Evolutionary conservation across 108 stramenopile genomes (phyloP).

Genomic region (Fragilaria crotonensis): DNA sequence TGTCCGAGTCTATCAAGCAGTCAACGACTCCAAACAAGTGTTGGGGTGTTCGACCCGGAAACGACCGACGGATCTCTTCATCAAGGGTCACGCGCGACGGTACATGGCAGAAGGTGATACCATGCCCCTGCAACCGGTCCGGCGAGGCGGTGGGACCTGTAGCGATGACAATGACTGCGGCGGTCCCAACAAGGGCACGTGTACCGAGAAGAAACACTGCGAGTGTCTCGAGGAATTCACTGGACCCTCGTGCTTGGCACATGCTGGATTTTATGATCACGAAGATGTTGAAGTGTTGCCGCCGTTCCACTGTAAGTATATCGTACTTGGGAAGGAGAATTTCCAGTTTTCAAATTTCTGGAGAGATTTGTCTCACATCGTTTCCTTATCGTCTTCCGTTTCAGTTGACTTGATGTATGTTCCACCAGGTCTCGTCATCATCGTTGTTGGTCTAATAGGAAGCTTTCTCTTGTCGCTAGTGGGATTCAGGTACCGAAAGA

Average conservation of each 20-base stretch:
- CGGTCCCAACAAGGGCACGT: constrained; percentile 40
- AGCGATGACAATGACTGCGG: constrained; percentile 40
- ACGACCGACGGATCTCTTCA: constrained; percentile 75
- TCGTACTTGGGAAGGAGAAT: neutral
- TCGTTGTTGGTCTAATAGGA: constrained; percentile 7
- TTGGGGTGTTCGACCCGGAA: constrained; percentile 77
- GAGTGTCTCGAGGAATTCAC: constrained; percentile 48
- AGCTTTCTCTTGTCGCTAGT: too few species aligned
- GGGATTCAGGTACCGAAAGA: too few species aligned
- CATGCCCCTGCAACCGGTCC: constrained; percentile 46
- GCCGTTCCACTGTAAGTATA: neutral
- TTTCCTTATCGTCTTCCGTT: neutral
- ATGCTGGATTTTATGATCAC: constrained; percentile 53
- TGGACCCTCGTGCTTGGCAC: constrained; percentile 65
- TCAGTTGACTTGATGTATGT: neutral
- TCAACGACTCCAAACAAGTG: constrained; percentile 59
- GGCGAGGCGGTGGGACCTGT: constrained; percentile 59
- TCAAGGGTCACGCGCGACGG: constrained; percentile 72
- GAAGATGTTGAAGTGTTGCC: neutral
- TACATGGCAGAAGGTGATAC: constrained; percentile 70
- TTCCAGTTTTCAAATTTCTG: neutral
- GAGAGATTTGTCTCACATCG: neutral
- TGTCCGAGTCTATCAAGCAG: constrained; percentile 82
- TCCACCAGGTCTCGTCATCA: constrained; percentile 17
- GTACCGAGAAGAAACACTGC: constrained; percentile 36